Base-by-base conservation (phyloP, 306 rosid species). In the Vigna mungo region DNA sequence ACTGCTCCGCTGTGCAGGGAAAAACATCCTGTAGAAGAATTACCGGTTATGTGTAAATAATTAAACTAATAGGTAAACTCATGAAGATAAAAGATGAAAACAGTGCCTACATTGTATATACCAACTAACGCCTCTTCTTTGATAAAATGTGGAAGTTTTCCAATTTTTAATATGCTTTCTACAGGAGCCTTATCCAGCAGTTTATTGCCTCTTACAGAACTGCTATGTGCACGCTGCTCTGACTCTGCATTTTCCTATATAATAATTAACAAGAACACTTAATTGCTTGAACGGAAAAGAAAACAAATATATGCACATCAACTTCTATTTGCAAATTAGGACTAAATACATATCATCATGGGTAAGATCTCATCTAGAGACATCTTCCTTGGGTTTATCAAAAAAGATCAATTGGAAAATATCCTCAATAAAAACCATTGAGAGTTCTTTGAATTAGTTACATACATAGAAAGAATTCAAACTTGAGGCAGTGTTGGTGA, bases 171-270 rank as follows among this genome's bases (percentile, higher is more conserved):
- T 68, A 86, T 63, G 68, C 68, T 78, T 80, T 86, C 89, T 86
- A 86, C 84, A 43, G 88, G 87, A 78, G 82, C 89, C 78, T 84
- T 82, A 47, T 79, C 86, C 73, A 66, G 73, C 68, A 84, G 79
- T 75, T 75, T 84, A 78, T 58, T 81, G 76, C 89, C 84, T 86
- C 85, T 86, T 48, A 88, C 89, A 72, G 98, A 95, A 86, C 97
- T 95, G 84, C 98, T 95, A 79, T 92, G 97, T 43, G 98, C 98
- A 72, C 98, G 98, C 75, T 92, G 68, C 73, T 93, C 99, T 58
- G 99, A 95, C 68, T 90, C 96, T 43, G 96, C 95, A 61, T 73
- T 88, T 89, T 92, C 99, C 99, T 95, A 80, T 44, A 76, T 60
- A 87, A 52, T 52, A 32, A 66, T 76, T 49, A 86, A 52, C 47